Evolutionary conservation across 1,284 basidiomycete species (phyloP).

Genomic region (Chiua sp.): DNA sequence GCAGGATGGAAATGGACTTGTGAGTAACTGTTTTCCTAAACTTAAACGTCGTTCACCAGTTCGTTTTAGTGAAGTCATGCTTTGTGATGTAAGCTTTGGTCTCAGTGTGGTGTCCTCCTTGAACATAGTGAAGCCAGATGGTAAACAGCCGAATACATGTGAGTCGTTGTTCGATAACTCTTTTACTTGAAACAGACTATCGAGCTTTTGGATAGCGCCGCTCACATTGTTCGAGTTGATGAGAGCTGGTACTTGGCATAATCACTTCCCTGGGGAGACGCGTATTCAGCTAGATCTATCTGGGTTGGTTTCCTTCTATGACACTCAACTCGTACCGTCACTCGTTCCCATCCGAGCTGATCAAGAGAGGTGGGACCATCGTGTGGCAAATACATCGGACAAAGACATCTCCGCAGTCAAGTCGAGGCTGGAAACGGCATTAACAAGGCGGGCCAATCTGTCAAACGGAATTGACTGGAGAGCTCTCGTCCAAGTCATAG

Average conservation of each 20-base stretch:
- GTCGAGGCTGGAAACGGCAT: slow-evolving; percentile 24
- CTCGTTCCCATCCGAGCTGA: slow-evolving; percentile 30
- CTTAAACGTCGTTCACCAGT: neutral
- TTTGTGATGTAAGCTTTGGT: slow-evolving; percentile 38
- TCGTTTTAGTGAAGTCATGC: slow-evolving; percentile 39
- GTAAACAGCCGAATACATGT: neutral
- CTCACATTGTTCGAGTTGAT: slow-evolving; percentile 11
- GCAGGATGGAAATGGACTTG: slow-evolving; percentile 54
- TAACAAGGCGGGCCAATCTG: slow-evolving; percentile 14
- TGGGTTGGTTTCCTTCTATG: slow-evolving; percentile 24
- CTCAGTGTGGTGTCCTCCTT: slow-evolving; percentile 42
- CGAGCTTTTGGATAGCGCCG: neutral
- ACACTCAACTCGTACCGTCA: slow-evolving; percentile 22
- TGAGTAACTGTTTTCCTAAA: slow-evolving; percentile 26
- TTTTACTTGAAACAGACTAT: neutral
- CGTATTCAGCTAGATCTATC: slow-evolving; percentile 37
- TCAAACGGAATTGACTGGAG: slow-evolving; percentile 49
- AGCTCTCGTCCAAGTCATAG: slow-evolving; percentile 36
- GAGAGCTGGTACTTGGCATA: slow-evolving; percentile 37
- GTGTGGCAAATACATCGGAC: slow-evolving; percentile 33
- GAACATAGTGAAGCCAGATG: slow-evolving; percentile 19
- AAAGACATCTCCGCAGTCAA: slow-evolving; percentile 19
- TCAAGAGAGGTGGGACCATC: slow-evolving; percentile 30
- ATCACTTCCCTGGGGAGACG: slow-evolving; percentile 39
- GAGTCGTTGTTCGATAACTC: neutral